Evolutionary conservation across 495 filamentous ascomycete genomes (phyloP), one percentile per base, ranked within the genome.

Genomic region (Astrothelium subdiscretum): DNA sequence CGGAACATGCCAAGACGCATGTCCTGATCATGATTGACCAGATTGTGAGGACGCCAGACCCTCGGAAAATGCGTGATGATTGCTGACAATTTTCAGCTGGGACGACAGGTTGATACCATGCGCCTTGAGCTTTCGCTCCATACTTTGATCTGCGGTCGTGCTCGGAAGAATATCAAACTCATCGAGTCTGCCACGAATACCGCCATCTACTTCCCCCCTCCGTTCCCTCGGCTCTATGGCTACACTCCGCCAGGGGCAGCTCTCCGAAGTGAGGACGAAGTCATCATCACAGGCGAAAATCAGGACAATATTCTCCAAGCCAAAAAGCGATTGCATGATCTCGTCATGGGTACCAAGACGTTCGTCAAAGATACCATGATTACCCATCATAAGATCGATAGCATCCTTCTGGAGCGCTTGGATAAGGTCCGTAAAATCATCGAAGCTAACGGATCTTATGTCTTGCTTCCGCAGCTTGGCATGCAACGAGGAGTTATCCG

Each of bases 371-470:
- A 96, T 71, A 89, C 92, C 22, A 79, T 86, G 59, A 83, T 98
- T 52, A 87, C 91, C 13, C 79, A 87, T 18, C 84, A 87, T 70
- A 98, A 98, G 75, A 88, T 97, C 58, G 94, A 98, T 73, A 92
- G 87, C 71, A 91, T 98, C 63, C 70, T 97, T 57, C 85, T 97
- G 20, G 86, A 88, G 60, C 88, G 95, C 13, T 80, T 97, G 70
- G 92, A 97, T 73, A 97, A 97, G 71, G 89, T 97, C 32, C 87
- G 91, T 63, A 96, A 96, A 81, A 96, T 98, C 57, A 95, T 96
- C 79, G 94, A 97, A 71, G 85, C 86, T 59, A 97, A 97, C 70
- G 92, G 92, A 10, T 91, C 92, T 5, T 95, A 91, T 74, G 87
- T 98, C 65, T 82, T 95, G 61, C 88, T 97, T 60, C 92, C 92